Base-by-base conservation (phyloP, 2,329 filamentous ascomycete species). In the Epichloe elymi region DNA sequence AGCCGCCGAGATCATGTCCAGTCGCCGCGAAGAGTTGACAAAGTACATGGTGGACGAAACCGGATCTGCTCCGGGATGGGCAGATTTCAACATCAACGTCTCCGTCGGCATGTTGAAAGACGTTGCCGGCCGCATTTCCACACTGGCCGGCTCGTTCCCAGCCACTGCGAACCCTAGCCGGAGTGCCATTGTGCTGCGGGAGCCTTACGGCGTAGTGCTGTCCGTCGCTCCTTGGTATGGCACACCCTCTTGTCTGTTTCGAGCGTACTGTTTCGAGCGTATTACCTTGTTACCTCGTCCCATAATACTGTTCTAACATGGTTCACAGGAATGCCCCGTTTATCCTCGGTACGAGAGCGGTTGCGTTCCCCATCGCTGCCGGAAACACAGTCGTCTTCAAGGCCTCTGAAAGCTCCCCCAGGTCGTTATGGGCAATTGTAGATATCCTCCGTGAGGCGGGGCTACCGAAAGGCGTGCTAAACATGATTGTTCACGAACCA, bases 351-450 rank as follows among this genome's bases (percentile, higher is more conserved):
- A 61, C 72, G 26, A 70, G 79, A 42, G 64, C 74, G 4, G 75
- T 86, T 20, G 67, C 75, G 10, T 79, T 76, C 55, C 82, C 88
- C 3, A 71, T 93, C 3, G 88, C 88, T 2, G 80, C 79, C 0
- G 86, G 86, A n/a, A 90, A 90, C 65, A 88, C 86, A 0, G 76
- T 79, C 17, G 74, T 91, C 12, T 68, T 90, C 54, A 91, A 90
- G 64, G 83, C 77, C 2, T 79, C 82, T 4, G 86, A 91, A 63
- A 59, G 80, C 8, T 76, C 79, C 2, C 2, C 86, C 1, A 77
- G 78, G 46, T 79, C 73, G 38, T 78, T 81, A 60, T 80, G 76
- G 70, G 75, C 74, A 3, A 71, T 91, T 40, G 80, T 73, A 6
- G 74, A 76, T 20, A 70, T 83, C 37, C 76, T 89, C 61, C 78